A percentile compares a stretch with the other conserved stretches of the same genome.
Evolutionary conservation across 352 stramenopile genomes (phyloP).

Genomic region (Pythium phragmitis): DNA sequence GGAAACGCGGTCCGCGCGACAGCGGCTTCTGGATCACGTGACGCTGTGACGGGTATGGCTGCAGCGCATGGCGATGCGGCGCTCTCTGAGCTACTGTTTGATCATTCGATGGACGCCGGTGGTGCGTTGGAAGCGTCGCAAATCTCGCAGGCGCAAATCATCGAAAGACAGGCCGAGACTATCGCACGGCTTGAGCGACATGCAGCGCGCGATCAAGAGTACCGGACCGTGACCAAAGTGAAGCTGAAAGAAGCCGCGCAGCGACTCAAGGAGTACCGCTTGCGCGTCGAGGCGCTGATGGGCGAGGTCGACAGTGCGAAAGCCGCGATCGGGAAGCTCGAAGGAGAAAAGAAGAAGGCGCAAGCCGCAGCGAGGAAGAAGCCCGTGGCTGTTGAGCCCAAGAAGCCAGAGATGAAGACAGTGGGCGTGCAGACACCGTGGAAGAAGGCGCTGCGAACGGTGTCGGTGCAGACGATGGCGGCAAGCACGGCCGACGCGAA

Average conservation of each 20-base stretch:
- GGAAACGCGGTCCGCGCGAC: constrained; percentile 12
- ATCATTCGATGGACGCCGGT: constrained; percentile 18
- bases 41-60: background rate
- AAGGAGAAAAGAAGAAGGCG: constrained; percentile 24
- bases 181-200: constrained; percentile 52
- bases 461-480: constrained; percentile 14
- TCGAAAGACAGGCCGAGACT: constrained; percentile 55
- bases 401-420: constrained; percentile 7
- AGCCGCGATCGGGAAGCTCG: constrained; percentile 21
- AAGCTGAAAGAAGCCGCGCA: constrained; percentile 68
- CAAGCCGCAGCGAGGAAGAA: constrained; percentile 22
- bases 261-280: constrained; percentile 58
- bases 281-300: constrained; percentile 53
- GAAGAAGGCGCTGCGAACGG: constrained; percentile 17
- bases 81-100: constrained; percentile 18
- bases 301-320: constrained; percentile 29
- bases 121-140: constrained; percentile 31
- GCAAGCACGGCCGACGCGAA: background rate
- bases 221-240: constrained; percentile 56
- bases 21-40: background rate
- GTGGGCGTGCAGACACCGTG: constrained; percentile 28
- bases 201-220: constrained; percentile 38
- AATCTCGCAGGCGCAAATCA: constrained; percentile 71
- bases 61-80: background rate
- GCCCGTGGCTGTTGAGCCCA: background rate